phyloP scores from a whole-genome alignment of 495 filamentous ascomycete genomes.

The Neurospora terricola region DNA sequence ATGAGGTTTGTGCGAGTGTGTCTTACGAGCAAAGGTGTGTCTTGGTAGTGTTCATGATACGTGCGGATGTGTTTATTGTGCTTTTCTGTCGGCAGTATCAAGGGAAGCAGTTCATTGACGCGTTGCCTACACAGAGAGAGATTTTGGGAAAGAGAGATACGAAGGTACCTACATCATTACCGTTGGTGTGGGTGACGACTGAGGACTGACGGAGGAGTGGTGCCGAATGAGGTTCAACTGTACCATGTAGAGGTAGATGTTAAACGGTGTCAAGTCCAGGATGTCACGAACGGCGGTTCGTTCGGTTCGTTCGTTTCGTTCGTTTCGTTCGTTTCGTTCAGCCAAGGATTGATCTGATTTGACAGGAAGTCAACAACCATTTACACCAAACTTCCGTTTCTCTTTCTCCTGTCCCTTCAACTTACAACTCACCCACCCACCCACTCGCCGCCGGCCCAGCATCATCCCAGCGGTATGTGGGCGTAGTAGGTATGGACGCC shows the following conservation, averaged over 20 bases:
- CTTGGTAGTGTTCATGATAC: not conserved
- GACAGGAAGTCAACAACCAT: not conserved
- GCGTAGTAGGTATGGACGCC: not conserved
- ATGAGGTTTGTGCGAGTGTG: not conserved
- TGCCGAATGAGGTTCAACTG: not conserved
- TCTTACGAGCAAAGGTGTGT: not conserved
- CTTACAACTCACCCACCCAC: not conserved
- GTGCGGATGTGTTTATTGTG: not conserved
- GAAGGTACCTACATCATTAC: not conserved
- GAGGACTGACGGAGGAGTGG: not conserved
- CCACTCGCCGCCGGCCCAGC: not conserved
- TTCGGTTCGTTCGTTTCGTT: not conserved
- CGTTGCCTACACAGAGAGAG: not conserved
- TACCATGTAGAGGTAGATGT: not conserved
- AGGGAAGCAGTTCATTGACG: not conserved
- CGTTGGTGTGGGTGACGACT: not conserved
- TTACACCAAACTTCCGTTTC: not conserved
- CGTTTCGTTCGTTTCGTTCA: not conserved
- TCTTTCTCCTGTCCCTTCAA: not conserved
- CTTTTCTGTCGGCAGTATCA: not conserved
- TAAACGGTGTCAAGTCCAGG: not conserved
- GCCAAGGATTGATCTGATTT: not conserved
- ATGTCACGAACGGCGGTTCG: not conserved
- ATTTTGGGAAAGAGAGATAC: not conserved
- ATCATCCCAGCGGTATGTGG: not conserved